phyloP scores from a whole-genome alignment of 2,329 filamentous ascomycete genomes.

The Beauveria caledonica region DNA sequence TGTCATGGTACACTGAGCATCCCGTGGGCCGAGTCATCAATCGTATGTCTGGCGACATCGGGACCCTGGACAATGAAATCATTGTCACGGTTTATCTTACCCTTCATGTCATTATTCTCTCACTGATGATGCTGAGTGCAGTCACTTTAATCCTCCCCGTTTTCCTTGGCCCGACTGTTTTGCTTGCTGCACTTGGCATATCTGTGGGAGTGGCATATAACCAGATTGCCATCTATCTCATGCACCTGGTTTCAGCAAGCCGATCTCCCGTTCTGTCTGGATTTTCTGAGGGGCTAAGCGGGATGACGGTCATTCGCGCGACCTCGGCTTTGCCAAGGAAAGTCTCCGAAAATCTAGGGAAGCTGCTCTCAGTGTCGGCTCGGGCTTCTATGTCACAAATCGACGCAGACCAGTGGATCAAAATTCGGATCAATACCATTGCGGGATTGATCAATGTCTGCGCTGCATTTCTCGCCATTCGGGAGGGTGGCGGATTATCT shows the following conservation, averaged over 20 bases:
- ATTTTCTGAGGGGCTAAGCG: slow-evolving; percentile 44
- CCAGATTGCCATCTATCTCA: slow-evolving; percentile 37
- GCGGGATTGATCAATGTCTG: slow-evolving; percentile 43
- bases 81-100: slow-evolving; percentile 35
- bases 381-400: slow-evolving; percentile 34
- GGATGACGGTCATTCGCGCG: slow-evolving; percentile 43
- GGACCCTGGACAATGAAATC: slow-evolving; percentile 43
- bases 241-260: slow-evolving; percentile 35
- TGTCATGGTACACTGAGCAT: slow-evolving; percentile 48
- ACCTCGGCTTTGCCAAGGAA: slow-evolving; percentile 36
- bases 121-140: slow-evolving; percentile 38
- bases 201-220: slow-evolving; percentile 43
- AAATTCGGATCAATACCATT: slow-evolving; percentile 44
- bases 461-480: slow-evolving; percentile 44
- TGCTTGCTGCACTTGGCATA: slow-evolving; percentile 38
- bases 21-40: slow-evolving; percentile 46
- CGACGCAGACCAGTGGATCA: slow-evolving; percentile 51
- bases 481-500: slow-evolving; percentile 35
- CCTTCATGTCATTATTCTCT: slow-evolving; percentile 31
- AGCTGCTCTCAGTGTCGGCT: slow-evolving; percentile 35
- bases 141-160: slow-evolving; percentile 41
- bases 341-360: slow-evolving; percentile 40
- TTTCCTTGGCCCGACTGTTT: slow-evolving; percentile 27
- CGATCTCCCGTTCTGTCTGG: slow-evolving; percentile 49
- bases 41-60: slow-evolving; percentile 48